Evolutionary conservation across 805 yeast species (phyloP), one percentile per base, ranked within the genome.

Genomic region (Myxozyma mucilagina): DNA sequence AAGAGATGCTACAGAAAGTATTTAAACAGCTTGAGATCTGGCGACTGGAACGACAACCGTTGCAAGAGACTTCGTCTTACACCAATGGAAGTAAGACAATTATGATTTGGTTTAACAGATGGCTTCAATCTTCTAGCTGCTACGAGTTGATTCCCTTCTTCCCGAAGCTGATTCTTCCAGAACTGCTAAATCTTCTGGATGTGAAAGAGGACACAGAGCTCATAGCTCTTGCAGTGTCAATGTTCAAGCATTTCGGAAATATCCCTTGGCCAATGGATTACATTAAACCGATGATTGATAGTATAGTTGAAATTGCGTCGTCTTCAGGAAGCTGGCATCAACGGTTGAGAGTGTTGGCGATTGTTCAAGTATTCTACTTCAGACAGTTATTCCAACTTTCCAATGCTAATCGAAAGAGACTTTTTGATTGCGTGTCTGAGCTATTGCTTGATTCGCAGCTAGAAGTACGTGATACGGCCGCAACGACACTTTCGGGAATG

Each of bases 121-220:
- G 84, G 57, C 73, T 85, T 56, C 76, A 76, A 47, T 80, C 89
- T 0, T 80, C 87, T 1, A 78, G 80, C 47, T 83, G 87, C 0
- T 70, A 78, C 0, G 75, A 84, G 8, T 72, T 87, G 44, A 80
- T 83, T 47, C 84, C 84, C 2, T 80, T 82, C 57, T 73, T 87
- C 42, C 71, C 77, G 9, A 72, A 76, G 1, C 76, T 82, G 55
- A 79, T 91, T 34, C 73, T 90, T 0, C 96, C 97, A 32, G 85
- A 89, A 63, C 75, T 90, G 59, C 76, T 89, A 69, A 77, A 80
- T 16, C 74, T 90, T 50, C 82, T 85, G 54, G 81, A 79, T 48
- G 81, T 88, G 78, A 85, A 89, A 61, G 97, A 93, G 63, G 89
- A 89, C 13, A 88, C 96, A 66, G 89, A 87, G 52, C 67, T 77